Conservation (phyloP, 2,329 filamentous ascomycete species). For the Diaporthe destruens region DNA sequence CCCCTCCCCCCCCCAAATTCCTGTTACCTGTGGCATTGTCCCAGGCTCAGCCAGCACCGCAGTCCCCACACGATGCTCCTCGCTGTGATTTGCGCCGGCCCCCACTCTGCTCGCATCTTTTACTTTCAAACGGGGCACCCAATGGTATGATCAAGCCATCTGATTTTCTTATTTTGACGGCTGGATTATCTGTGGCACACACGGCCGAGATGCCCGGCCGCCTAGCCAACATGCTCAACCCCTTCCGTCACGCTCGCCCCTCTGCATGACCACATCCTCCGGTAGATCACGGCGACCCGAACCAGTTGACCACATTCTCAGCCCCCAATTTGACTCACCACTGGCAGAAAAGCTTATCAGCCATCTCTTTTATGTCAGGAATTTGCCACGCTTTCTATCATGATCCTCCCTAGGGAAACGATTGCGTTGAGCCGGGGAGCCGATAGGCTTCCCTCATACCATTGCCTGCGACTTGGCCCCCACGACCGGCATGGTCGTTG, state of each 20-base stretch:
- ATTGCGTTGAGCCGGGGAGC: neutral
- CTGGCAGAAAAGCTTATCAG: conserved; percentile 21
- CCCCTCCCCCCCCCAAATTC: conserved; percentile 20
- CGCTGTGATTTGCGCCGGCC: conserved; percentile 36
- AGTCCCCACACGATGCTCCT: conserved; percentile 38
- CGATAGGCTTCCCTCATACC: conserved; percentile 2
- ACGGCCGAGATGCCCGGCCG: neutral
- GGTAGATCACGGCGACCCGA: neutral
- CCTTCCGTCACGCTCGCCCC: conserved; percentile 6
- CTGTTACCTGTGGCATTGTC: conserved; percentile 11
- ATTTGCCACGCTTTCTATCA: conserved; percentile 33
- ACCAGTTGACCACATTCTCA: conserved; percentile 9
- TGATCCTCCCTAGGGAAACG: conserved; percentile 3
- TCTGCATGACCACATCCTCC: conserved; percentile 8
- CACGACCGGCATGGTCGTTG: conserved; percentile 7
- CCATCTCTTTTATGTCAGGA: neutral
- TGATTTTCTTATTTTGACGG: neutral
- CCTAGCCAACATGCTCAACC: neutral
- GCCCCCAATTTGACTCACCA: conserved; percentile 36
- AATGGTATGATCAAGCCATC: conserved; percentile 26
- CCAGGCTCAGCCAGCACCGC: conserved; percentile 30
- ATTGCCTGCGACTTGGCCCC: conserved; percentile 35
- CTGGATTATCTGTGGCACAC: neutral
- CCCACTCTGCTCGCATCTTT: conserved; percentile 21
- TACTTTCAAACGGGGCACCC: neutral